Evolutionary conservation across 306 rosid species (phyloP), one percentile per base, ranked within the genome.

Genomic region (Quercus dentata): DNA sequence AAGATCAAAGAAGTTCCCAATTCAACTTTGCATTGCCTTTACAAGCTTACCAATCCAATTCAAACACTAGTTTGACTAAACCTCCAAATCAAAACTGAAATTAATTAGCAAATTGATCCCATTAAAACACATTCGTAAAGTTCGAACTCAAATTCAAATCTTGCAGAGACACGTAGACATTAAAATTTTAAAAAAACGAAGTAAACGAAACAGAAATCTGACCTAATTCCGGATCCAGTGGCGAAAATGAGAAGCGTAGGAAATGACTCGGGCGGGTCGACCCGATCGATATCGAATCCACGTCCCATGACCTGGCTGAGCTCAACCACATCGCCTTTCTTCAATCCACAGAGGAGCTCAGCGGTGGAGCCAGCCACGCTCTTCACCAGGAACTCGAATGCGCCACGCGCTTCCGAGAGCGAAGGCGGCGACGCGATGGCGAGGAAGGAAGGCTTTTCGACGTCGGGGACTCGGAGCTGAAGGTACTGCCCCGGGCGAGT

Each of bases 181-280:
- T 41, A 30, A 63, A 2, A 63, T 5, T 5, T 2, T 10, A 14
- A 28, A 21, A 18, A 18, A 67, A 31, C 1, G 1, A 59, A 4
- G 15, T 23, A 59, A 64, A 64, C 13, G 33, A 80, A 67, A 20
- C 11, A 52, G 17, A 20, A 64, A 28, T 76, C 78, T 23, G 21
- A 91, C 99, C 99, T 93, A 77, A 96, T 96, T 87, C 92, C 99
- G 51, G 97, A 93, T 86, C 99, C 98, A 5, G 98, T 91, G 19
- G 97, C 94, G 55, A 95, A 95, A 62, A 95, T 83, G 19, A 93
- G 49, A 80, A 95, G 89, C 18, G 94, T 90, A 14, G 83, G 81
- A 33, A 67, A 89, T 20, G 85, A 85, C 80, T 89, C 89, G 17
- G 97, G 90, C 83, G 97, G 98, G 21, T 90, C 89, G 69, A 95